These are phyloP conservation scores for Suillus ampliporus DNA, from an alignment of 768 basidiomycete species.

Conservation along the genomic window DNA sequence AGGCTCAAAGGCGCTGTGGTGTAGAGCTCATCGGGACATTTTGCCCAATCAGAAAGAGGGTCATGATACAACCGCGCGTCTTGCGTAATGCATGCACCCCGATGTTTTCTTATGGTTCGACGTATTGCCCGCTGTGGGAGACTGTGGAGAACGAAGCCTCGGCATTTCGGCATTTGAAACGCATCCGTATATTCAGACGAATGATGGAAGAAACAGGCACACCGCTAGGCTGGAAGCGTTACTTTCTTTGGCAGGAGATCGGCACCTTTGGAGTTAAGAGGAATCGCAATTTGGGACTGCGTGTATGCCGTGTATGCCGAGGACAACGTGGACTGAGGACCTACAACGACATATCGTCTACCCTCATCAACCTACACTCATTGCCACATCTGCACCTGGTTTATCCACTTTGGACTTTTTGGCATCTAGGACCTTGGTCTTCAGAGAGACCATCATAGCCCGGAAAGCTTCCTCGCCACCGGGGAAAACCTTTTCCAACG, in stretches of 20 bases:
- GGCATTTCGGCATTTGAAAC: constrained; percentile 36
- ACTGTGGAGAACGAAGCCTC: constrained; percentile 40
- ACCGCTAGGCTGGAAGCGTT: neutral
- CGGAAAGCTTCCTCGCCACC: constrained; percentile 40
- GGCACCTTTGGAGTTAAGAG: neutral
- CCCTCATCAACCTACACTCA: constrained; percentile 36
- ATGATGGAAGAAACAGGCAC: constrained; percentile 7
- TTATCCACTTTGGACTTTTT: constrained; percentile 23
- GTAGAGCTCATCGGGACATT: constrained; percentile 3
- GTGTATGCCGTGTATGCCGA: neutral
- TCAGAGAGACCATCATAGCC: constrained; percentile 39
- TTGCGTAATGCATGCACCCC: constrained; percentile 39
- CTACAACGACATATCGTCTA: neutral
- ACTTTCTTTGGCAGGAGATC: neutral
- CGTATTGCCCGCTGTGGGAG: constrained; percentile 34
- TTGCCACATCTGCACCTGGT: constrained; percentile 31
- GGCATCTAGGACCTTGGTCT: constrained; percentile 26
- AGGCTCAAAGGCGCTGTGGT: neutral
- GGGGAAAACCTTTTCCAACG: constrained; percentile 41
- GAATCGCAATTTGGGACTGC: neutral
- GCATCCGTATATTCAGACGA: constrained; percentile 5
- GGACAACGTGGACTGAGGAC: constrained; percentile 2
- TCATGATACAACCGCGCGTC: constrained; percentile 24
- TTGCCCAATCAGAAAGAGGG: constrained; percentile 21
- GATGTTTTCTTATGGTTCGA: constrained; percentile 36